A percentile compares a stretch with the other conserved stretches of the same genome.
These are phyloP conservation scores for Tothia fuscella DNA, from an alignment of 2,329 filamentous ascomycete genomes.

Conservation along the genomic window DNA sequence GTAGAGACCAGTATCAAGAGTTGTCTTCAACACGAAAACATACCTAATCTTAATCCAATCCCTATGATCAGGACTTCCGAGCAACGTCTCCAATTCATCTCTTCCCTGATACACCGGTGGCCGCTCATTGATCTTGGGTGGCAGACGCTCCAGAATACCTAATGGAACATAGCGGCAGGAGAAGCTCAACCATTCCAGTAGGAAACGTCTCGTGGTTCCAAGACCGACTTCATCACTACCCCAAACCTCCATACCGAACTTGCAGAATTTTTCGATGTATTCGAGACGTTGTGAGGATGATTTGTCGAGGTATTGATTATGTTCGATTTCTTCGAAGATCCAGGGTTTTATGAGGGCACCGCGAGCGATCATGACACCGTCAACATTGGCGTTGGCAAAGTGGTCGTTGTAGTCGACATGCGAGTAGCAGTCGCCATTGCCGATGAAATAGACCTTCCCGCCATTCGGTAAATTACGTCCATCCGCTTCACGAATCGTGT, in stretches of 20 bases:
- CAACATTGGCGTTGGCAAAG: constrained; percentile 65
- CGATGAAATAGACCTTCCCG: constrained; percentile 76
- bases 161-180: constrained; percentile 83
- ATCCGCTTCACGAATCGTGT: constrained; percentile 71
- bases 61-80: constrained; percentile 82
- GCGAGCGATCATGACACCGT: constrained; percentile 94
- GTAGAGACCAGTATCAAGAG: background rate
- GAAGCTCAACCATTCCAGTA: constrained; percentile 94
- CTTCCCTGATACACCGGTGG: constrained; percentile 74
- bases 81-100: constrained; percentile 85
- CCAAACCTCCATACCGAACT: constrained; percentile 88
- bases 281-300: constrained; percentile 72
- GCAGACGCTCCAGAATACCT: constrained; percentile 76
- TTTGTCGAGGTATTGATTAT: constrained; percentile 91
- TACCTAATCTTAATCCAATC: constrained; percentile 99
- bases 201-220: constrained; percentile 78
- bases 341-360: constrained; percentile 95
- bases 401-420: constrained; percentile 77
- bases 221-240: constrained; percentile 90
- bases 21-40: constrained; percentile 21
- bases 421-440: constrained; percentile 94
- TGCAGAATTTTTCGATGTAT: constrained; percentile 80
- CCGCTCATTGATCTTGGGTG: constrained; percentile 78
- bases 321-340: constrained; percentile 93
- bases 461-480: constrained; percentile 55